phyloP scores from a whole-genome alignment of 2,329 filamentous ascomycete species.

The Verticillium nonalfalfae region DNA sequence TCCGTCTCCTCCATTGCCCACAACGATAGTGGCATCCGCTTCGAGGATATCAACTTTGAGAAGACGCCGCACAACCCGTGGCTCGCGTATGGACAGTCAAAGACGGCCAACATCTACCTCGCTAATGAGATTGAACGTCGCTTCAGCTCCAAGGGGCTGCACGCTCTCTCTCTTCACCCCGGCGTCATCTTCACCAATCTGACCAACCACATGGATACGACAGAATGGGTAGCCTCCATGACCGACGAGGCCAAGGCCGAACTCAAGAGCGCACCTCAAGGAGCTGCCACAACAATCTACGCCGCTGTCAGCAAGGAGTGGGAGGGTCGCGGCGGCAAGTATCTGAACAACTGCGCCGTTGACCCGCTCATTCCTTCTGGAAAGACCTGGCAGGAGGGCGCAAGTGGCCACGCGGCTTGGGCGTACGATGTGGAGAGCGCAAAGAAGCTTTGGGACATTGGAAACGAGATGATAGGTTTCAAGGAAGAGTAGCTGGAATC shows the following conservation, averaged over 20 bases:
- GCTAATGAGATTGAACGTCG: constrained; percentile 43
- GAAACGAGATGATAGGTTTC: no score
- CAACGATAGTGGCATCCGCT: constrained; percentile 16
- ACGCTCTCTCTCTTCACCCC: constrained; percentile 19
- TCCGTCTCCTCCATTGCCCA: constrained; percentile 26
- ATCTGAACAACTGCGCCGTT: constrained; percentile 31
- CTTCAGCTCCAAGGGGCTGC: constrained; percentile 35
- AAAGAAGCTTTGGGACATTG: no score
- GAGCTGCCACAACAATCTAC: constrained; percentile 39
- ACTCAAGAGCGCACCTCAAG: constrained; percentile 26
- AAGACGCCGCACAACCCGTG: constrained; percentile 22
- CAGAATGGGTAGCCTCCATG: background rate
- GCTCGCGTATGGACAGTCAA: constrained; percentile 40
- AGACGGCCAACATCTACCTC: constrained; percentile 44
- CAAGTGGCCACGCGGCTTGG: no score
- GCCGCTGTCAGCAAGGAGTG: constrained; percentile 32
- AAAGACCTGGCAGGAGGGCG: no score
- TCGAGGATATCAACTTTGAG: constrained; percentile 31
- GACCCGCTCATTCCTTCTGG: no score
- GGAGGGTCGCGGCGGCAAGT: constrained; percentile 38
- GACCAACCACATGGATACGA: background rate
- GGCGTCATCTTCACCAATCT: constrained; percentile 7
- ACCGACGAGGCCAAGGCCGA: background rate
- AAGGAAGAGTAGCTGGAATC: no score
- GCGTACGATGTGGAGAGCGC: no score